These are phyloP conservation scores for Mycena kentingensis DNA, from an alignment of 768 basidiomycete genomes.

Conservation along the genomic window DNA sequence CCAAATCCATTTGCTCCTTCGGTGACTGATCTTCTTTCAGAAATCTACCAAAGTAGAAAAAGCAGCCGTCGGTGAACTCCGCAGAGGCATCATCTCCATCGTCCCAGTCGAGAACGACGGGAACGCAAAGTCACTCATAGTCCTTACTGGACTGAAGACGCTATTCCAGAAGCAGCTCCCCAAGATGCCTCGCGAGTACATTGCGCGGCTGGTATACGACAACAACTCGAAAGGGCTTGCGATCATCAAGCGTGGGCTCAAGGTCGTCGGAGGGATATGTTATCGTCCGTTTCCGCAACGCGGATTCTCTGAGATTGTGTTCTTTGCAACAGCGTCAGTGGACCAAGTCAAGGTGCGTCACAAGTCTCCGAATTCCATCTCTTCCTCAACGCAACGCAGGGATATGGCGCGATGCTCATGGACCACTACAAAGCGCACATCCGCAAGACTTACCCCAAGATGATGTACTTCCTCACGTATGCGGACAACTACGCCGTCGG, in stretches of 20 bases:
- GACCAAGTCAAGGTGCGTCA: slow-evolving; percentile 90
- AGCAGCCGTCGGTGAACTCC: slow-evolving; percentile 76
- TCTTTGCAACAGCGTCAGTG: slow-evolving; percentile 94
- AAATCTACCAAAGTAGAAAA: slow-evolving; percentile 67
- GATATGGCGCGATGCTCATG: slow-evolving; percentile 98
- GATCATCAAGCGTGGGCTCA: slow-evolving; percentile 91
- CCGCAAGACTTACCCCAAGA: slow-evolving; percentile 74
- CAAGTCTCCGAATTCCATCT: not conserved
- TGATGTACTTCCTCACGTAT: slow-evolving; percentile 96
- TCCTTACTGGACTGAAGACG: slow-evolving; percentile 93
- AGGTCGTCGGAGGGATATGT: slow-evolving; percentile 97
- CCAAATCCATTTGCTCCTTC: slow-evolving; percentile 1
- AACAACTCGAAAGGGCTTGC: slow-evolving; percentile 89
- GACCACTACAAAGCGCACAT: slow-evolving; percentile 97
- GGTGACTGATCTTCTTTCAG: slow-evolving; percentile 34
- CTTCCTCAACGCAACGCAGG: slow-evolving; percentile 46
- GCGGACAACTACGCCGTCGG: slow-evolving; percentile 99
- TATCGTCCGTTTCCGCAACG: slow-evolving; percentile 95
- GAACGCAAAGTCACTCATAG: slow-evolving; percentile 72
- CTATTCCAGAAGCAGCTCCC: slow-evolving; percentile 97
- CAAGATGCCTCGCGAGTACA: slow-evolving; percentile 99
- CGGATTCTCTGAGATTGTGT: slow-evolving; percentile 96
- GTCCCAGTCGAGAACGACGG: slow-evolving; percentile 83
- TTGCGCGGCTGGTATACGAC: slow-evolving; percentile 93
- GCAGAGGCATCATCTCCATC: slow-evolving; percentile 80